Conservation (phyloP, 1,284 basidiomycete genomes). For the Fistulina hepatica region DNA sequence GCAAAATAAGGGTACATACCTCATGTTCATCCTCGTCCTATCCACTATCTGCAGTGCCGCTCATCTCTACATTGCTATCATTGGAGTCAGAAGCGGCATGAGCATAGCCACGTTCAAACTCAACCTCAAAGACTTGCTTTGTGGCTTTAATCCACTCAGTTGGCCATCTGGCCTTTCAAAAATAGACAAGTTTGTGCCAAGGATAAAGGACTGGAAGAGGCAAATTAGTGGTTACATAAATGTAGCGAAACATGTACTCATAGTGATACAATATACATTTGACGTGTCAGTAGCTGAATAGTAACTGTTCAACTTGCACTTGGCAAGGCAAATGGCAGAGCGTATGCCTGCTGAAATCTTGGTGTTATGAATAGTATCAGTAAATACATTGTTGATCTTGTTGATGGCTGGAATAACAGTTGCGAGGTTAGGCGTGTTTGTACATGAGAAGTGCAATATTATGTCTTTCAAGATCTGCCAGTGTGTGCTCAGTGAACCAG, state of each 20-base stretch:
- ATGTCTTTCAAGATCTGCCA: slow-evolving; percentile 20
- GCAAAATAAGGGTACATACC: slow-evolving; percentile 1
- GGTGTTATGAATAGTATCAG: slow-evolving; percentile 8
- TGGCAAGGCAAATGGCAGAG: slow-evolving; percentile 12
- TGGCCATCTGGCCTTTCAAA: slow-evolving; percentile 12
- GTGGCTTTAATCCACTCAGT: neutral
- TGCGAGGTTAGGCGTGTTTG: slow-evolving; percentile 15
- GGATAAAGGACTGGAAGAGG: slow-evolving; percentile 21
- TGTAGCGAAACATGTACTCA: slow-evolving; percentile 14
- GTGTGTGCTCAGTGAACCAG: neutral
- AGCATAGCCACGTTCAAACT: slow-evolving; percentile 1
- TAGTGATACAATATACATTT: slow-evolving; percentile 16
- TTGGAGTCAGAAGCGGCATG: neutral
- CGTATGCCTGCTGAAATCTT: slow-evolving; percentile 11
- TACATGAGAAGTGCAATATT: slow-evolving; percentile 23
- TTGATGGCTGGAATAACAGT: slow-evolving; percentile 28
- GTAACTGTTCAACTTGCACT: slow-evolving; percentile 18
- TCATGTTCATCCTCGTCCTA: too few relatives aligned
- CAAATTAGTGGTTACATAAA: neutral
- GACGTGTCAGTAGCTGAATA: slow-evolving; percentile 16
- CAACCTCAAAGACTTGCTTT: neutral
- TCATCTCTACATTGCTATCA: too few relatives aligned
- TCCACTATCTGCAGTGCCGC: too few relatives aligned
- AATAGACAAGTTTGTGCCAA: slow-evolving; percentile 20
- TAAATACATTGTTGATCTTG: slow-evolving; percentile 18